Evolutionary conservation across 2,329 filamentous ascomycete species (phyloP), one percentile per base, ranked within the genome.

Genomic region (Trematosphaeria pertusa): DNA sequence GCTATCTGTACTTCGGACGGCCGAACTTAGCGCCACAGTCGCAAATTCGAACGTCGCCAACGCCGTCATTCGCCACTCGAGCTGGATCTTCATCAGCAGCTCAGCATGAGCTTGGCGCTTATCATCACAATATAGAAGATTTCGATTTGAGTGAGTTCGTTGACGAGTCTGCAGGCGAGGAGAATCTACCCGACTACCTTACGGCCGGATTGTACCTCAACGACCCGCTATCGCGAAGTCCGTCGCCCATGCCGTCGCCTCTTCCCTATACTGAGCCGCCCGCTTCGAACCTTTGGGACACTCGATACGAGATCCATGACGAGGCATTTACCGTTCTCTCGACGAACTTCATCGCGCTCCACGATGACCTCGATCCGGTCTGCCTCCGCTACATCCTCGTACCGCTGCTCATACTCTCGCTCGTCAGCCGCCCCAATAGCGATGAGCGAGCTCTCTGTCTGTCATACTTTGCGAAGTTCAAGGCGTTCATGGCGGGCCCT

Each of bases 1-100:
- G 58, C 14, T 52, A 62, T 33, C 38, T 61, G 11, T 64, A 50
- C 39, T 52, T 64, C 34, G 59, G 61, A 33, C 34, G 55, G 10
- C 49, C 46, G 17, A 43, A 56, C 14, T 44, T 53, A n/a, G 42
- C 33, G 7, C 41, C 46, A 35, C 26, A 48, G 14, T 37, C 30
- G 1, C 41, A 45, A 9, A 5, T 30, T n/a, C 44, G 47, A 21
- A 37, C 20, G 3, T 48, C 52, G 14, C 40, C 43, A 37, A 49
- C 46, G 7, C 40, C 53, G n/a, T 41, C 49, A 3, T 17, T 45
- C 5, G 14, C 35, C 8, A 31, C 31, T 10, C 34, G 31, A 26
- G 18, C 28, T 14, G 14, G 24, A 9, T 8, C 35, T 9, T 50
- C 40, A 31, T 39, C 37, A 15, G 15, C 31, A 18, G 15, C 22